phyloP scores from a whole-genome alignment of 2,329 filamentous ascomycete genomes.

The Trichoderma citrinoviride region DNA sequence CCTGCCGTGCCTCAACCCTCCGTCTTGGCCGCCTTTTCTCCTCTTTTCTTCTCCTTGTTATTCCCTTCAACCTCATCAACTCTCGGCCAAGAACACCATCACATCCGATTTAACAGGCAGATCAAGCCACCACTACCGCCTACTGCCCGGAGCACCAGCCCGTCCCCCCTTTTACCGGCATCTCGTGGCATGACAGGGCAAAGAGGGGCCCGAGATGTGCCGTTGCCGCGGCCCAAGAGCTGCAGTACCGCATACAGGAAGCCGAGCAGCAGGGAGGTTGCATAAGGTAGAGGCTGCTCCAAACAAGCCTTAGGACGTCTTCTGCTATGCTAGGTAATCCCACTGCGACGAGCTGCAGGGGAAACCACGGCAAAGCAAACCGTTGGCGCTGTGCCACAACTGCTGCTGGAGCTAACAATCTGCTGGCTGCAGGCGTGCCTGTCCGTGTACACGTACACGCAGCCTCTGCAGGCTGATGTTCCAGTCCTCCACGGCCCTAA shows the following conservation, averaged over 20 bases:
- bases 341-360: conserved; percentile 7
- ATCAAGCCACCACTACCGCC: not conserved
- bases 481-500: not conserved
- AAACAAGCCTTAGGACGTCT: not conserved
- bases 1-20: not conserved
- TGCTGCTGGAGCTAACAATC: conserved; percentile 1
- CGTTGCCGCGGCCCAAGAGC: no score
- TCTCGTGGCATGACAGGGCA: no score
- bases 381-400: not conserved
- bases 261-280: no score
- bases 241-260: no score
- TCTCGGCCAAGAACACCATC: not conserved
- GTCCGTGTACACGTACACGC: not conserved
- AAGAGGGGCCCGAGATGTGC: no score
- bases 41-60: not conserved
- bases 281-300: no score
- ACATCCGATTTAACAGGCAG: not conserved
- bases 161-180: no score
- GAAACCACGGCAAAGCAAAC: conserved; percentile 2
- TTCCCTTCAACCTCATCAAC: not conserved
- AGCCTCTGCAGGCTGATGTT: not conserved
- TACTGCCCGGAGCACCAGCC: no score
- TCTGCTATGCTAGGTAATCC: not conserved
- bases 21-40: not conserved
- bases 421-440: not conserved